Evolutionary conservation across 2,329 filamentous ascomycete species (phyloP).

Genomic region (Conoideocrella luteorostrata): DNA sequence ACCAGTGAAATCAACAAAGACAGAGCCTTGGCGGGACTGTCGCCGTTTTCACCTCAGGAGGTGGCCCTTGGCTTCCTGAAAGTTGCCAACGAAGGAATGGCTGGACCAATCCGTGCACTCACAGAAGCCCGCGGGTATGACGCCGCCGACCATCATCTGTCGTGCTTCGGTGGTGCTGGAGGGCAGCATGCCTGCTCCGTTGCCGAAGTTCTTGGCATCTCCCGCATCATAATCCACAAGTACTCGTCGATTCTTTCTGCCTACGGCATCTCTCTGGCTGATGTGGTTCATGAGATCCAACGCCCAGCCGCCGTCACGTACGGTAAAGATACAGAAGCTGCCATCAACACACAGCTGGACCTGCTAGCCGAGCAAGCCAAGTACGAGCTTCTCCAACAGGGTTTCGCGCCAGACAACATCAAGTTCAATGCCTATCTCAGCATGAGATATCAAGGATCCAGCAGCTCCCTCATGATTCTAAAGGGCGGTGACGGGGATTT

Average conservation of each 20-base stretch:
- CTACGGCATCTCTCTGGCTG: constrained; percentile 38
- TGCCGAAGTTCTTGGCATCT: constrained; percentile 33
- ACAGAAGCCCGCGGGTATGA: constrained; percentile 28
- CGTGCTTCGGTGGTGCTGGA: constrained; percentile 30
- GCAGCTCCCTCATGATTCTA: constrained; percentile 32
- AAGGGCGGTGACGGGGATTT: constrained; percentile 20
- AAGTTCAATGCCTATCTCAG: constrained; percentile 36
- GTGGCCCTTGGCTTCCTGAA: constrained; percentile 28
- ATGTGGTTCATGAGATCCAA: constrained; percentile 35
- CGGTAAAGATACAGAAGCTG: constrained; percentile 11
- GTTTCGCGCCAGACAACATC: constrained; percentile 29
- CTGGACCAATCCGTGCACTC: constrained; percentile 25
- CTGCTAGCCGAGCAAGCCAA: constrained; percentile 17
- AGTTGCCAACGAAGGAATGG: constrained; percentile 28
- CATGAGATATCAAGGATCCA: constrained; percentile 36
- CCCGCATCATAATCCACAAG: constrained; percentile 33
- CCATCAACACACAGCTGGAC: constrained; percentile 17
- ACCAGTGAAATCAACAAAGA: constrained; percentile 35
- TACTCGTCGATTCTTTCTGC: constrained; percentile 40
- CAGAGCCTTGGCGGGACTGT: constrained; percentile 17
- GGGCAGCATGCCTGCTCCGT: constrained; percentile 38
- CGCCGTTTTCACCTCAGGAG: constrained; percentile 25
- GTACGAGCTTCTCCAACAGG: constrained; percentile 18
- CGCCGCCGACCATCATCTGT: constrained; percentile 25
- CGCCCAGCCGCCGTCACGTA: constrained; percentile 28